phyloP scores from a whole-genome alignment of 805 yeast genomes.

The Myxozyma monticola region DNA sequence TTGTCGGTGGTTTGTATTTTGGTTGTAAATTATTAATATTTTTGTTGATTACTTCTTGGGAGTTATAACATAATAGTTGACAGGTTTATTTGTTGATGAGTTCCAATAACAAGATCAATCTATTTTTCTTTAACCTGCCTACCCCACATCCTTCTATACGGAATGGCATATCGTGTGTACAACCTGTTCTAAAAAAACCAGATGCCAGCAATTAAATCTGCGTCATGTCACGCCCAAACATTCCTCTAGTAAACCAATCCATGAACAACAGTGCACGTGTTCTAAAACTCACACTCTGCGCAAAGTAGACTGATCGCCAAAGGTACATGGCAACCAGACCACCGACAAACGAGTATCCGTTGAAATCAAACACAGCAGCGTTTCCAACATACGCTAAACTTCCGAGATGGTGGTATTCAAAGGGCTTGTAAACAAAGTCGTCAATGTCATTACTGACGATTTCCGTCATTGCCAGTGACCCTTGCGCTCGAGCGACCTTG shows the following conservation, averaged over 20 bases:
- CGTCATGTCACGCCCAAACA: slow-evolving; percentile 32
- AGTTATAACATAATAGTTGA: no score
- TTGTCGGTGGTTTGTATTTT: no score
- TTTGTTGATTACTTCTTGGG: no score
- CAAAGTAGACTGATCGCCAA: slow-evolving; percentile 71
- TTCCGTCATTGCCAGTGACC: slow-evolving; percentile 47
- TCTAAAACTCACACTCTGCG: slow-evolving; percentile 64
- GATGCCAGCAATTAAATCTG: slow-evolving; percentile 9
- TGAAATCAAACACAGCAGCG: slow-evolving; percentile 67
- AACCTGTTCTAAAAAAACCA: neutral
- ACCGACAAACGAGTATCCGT: slow-evolving; percentile 60
- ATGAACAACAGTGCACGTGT: slow-evolving; percentile 62
- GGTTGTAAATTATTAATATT: no score
- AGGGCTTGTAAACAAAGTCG: slow-evolving; percentile 56
- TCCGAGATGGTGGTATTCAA: slow-evolving; percentile 63
- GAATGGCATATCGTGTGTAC: no score
- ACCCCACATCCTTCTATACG: no score
- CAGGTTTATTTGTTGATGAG: no score
- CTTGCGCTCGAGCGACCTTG: slow-evolving; percentile 50
- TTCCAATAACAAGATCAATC: no score
- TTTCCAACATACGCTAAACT: slow-evolving; percentile 69
- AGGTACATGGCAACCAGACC: slow-evolving; percentile 70
- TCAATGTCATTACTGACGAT: slow-evolving; percentile 57
- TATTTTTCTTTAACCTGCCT: no score
- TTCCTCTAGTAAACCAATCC: slow-evolving; percentile 60